Percentiles rank a stretch among this genome's conserved stretches.
These are phyloP conservation scores for Dichotomocladium elegans DNA, from an alignment of 371 early-diverging fungal species.

Conservation along the genomic window DNA sequence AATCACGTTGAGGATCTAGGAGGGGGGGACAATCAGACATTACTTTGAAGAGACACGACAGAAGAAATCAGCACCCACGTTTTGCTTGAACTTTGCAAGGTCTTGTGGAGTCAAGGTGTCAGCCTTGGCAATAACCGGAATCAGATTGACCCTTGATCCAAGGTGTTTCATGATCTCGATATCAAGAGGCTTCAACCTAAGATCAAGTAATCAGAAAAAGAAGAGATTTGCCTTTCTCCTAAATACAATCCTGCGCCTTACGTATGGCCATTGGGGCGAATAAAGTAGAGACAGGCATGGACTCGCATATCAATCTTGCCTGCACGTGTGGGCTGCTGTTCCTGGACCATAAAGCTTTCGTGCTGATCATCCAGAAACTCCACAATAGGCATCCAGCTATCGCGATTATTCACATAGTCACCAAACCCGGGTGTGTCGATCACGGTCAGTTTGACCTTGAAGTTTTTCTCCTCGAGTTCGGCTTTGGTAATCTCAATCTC, in stretches of 20 bases:
- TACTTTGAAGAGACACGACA: background rate
- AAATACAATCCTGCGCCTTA: no score
- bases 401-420: conserved; percentile 76
- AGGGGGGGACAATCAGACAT: background rate
- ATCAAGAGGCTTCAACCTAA: conserved; percentile 80
- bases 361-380: conserved; percentile 94
- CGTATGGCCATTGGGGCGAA: conserved; percentile 88
- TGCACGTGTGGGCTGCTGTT: conserved; percentile 57
- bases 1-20: conserved; percentile 70
- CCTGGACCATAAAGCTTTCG: conserved; percentile 82
- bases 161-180: conserved; percentile 87
- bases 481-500: conserved; percentile 70
- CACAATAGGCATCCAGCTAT: conserved; percentile 73
- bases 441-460: conserved; percentile 89
- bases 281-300: conserved; percentile 94
- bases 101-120: conserved; percentile 73
- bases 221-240: no score
- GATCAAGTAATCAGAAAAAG: no score
- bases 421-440: conserved; percentile 94
- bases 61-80: conserved; percentile 25
- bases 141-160: conserved; percentile 79
- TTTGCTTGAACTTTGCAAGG: conserved; percentile 73
- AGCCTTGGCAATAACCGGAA: conserved; percentile 73
- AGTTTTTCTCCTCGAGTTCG: conserved; percentile 96
- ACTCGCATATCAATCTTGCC: conserved; percentile 70